phyloP scores from a whole-genome alignment of 805 yeast genomes.

The Nakazawaea pomicola region DNA sequence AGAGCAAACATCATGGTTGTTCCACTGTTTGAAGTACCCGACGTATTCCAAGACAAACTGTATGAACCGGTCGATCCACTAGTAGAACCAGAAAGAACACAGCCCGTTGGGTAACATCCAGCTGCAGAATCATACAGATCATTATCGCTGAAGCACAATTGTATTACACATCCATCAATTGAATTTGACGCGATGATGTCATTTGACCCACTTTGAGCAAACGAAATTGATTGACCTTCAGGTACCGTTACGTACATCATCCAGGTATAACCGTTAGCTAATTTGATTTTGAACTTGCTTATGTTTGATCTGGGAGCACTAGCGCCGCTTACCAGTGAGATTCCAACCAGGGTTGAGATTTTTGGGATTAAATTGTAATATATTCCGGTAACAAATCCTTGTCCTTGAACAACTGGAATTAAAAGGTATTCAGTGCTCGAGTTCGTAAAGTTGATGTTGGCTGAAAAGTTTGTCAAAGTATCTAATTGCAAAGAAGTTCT shows the following conservation, averaged over 20 bases:
- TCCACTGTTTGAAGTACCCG: slow-evolving; percentile 43
- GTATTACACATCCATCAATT: slow-evolving; percentile 49
- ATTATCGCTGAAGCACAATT: slow-evolving; percentile 48
- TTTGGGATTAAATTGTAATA: slow-evolving; percentile 50
- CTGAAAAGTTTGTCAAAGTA: slow-evolving; percentile 25
- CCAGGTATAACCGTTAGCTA: slow-evolving; percentile 61
- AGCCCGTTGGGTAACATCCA: slow-evolving; percentile 53
- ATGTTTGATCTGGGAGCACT: slow-evolving; percentile 34
- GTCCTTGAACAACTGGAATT: slow-evolving; percentile 73
- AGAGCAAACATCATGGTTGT: slow-evolving; percentile 42
- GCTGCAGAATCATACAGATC: slow-evolving; percentile 54
- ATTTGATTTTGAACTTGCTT: slow-evolving; percentile 40
- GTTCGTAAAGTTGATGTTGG: slow-evolving; percentile 18
- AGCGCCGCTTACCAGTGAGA: slow-evolving; percentile 40
- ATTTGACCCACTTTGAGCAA: slow-evolving; percentile 20
- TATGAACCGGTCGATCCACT: slow-evolving; percentile 34
- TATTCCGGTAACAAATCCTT: slow-evolving; percentile 71
- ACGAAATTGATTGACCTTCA: slow-evolving; percentile 27
- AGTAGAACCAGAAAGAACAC: slow-evolving; percentile 37
- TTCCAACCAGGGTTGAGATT: slow-evolving; percentile 61
- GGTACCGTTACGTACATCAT: slow-evolving; percentile 56
- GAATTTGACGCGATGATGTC: slow-evolving; percentile 38
- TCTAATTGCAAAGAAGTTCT: slow-evolving; percentile 23
- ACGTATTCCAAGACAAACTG: slow-evolving; percentile 34
- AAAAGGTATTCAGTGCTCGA: slow-evolving; percentile 7